Conservation (phyloP, 768 basidiomycete species). For the Lepiota brunneoincarnata region DNA sequence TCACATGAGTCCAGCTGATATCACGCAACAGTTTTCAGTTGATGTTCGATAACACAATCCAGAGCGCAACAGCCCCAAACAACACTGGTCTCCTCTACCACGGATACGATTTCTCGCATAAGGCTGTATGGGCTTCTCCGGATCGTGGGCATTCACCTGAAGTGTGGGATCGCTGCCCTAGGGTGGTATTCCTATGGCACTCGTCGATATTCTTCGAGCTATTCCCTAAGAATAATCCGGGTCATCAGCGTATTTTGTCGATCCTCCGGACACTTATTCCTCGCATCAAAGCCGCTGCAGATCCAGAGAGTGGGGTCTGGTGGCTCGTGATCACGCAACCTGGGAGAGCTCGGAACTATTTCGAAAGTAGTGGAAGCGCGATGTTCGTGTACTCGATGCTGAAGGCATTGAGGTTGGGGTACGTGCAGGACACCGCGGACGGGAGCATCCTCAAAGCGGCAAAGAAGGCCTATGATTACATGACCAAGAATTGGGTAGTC, state of each 20-base stretch:
- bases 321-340: constrained; percentile 52
- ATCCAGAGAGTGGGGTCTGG: constrained; percentile 39
- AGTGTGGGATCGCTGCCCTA: constrained; percentile 46
- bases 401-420: constrained; percentile 42
- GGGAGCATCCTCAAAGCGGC: constrained; percentile 35
- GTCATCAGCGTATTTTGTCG: constrained; percentile 26
- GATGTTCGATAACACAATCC: constrained; percentile 41
- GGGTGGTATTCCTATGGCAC: constrained; percentile 49
- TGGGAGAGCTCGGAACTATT: constrained; percentile 42
- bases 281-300: constrained; percentile 34
- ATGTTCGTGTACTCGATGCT: constrained; percentile 48
- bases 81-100: constrained; percentile 44
- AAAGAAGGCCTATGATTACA: constrained; percentile 41
- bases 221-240: constrained; percentile 28
- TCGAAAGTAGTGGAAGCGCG: constrained; percentile 43
- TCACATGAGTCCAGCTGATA: constrained; percentile 27
- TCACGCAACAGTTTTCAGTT: constrained; percentile 39
- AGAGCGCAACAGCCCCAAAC: constrained; percentile 34
- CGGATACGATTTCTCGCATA: constrained; percentile 46
- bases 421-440: constrained; percentile 31
- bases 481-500: constrained; percentile 37
- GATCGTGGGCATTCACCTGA: constrained; percentile 47
- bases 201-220: constrained; percentile 44
- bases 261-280: constrained; percentile 34
- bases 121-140: constrained; percentile 39